Base-by-base conservation (phyloP, 2,329 filamentous ascomycete genomes). In the Aschersonia sp. region DNA sequence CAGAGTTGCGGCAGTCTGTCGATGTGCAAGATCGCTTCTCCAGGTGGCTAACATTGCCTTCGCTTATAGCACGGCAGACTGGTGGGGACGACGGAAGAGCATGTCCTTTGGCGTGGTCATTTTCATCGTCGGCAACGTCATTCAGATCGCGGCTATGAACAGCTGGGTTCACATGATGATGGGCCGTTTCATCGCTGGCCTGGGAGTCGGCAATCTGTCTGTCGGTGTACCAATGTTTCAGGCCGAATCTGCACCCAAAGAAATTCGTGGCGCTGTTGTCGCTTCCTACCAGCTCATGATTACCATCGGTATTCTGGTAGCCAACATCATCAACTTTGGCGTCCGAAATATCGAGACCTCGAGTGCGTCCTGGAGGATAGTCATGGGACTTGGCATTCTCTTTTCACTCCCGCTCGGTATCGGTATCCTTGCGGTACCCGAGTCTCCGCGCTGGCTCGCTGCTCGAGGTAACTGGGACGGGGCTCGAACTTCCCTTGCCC, bases 241-340 rank as follows among this genome's bases (percentile, higher is more conserved):
- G 61, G 75, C 75, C 41, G 80, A 84, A 58, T 77, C 71, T 46
- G 71, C 76, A 2, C 80, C 80, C 4, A 69, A 71, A 14, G 70
- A 77, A 55, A 79, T 83, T 51, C 76, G 79, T 53, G 79, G 79
- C 54, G 73, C 76, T 35, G 73, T 83, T 42, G 75, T 83, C n/a
- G 71, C 74, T 5, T 78, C 74, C n/a, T 86, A 85, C 62, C 83
- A 86, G 63, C 74, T 86, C 12, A 79, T 84, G 65, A 83, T 86
- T 59, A 86, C 81, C 0, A 67, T 84, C 31, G 83, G 83, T 35
- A 84, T 86, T 52, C 75, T 78, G 47, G 59, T 73, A 22, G 67
- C 73, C 47, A 74, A 75, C 53, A 63, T 71, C 47, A 68, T 79
- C 55, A 78, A 77, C 60, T 76, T 66, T 47, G 73, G 71, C 42